Evolutionary conservation across 106 monocot genomes (phyloP).

Genomic region (Apostasia shenzhenica): DNA sequence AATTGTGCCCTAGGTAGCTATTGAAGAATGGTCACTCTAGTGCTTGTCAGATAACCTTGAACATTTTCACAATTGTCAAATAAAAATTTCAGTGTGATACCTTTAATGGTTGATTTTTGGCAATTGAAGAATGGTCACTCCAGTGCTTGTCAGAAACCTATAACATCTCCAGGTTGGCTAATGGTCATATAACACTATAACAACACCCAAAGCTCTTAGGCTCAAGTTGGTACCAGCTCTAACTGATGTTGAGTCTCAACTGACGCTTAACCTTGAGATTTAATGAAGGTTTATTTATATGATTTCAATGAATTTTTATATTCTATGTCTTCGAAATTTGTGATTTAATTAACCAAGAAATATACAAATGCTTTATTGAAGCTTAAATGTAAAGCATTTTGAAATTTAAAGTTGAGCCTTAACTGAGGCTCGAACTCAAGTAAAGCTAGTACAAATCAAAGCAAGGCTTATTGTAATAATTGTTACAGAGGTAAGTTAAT

Average conservation of each 20-base stretch:
- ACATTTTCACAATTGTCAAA: neutral
- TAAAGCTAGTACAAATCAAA: too few relatives aligned
- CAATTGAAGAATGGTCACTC: conserved; percentile 18
- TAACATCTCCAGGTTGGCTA: neutral
- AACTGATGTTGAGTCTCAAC: too few relatives aligned
- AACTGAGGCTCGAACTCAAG: too few relatives aligned
- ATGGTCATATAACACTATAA: neutral
- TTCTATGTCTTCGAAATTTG: too few relatives aligned
- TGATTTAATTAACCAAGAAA: too few relatives aligned
- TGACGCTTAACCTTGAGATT: too few relatives aligned
- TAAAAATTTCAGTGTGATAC: conserved; percentile 16
- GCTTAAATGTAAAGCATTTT: neutral
- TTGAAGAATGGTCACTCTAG: conserved; percentile 20
- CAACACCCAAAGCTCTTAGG: too few relatives aligned
- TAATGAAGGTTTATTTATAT: too few relatives aligned
- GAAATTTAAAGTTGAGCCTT: too few relatives aligned
- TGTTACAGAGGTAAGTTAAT: neutral
- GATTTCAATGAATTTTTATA: too few relatives aligned
- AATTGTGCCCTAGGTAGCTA: too few relatives aligned
- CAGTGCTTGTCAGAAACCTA: conserved; percentile 85
- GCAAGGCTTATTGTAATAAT: neutral
- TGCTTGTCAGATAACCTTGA: conserved; percentile 46
- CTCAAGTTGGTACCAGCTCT: too few relatives aligned
- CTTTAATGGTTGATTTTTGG: conserved; percentile 50
- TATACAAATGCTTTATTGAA: neutral